These are phyloP conservation scores for Alternaria triticina DNA, from an alignment of 2,329 filamentous ascomycete genomes.

Conservation along the genomic window DNA sequence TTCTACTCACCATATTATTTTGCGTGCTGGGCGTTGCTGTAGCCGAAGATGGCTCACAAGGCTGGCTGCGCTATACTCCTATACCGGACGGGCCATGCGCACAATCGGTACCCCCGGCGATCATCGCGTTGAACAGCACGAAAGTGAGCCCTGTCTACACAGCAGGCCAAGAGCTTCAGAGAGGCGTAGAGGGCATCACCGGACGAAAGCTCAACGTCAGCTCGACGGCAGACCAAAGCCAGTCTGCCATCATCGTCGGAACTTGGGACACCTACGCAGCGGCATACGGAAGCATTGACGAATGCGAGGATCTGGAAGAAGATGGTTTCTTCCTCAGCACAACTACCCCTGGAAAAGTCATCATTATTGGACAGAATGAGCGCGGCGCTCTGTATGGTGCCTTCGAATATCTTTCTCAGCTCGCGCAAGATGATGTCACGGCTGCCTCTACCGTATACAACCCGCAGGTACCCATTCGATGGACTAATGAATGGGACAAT, in stretches of 20 bases:
- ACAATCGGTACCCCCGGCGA: constrained; percentile 55
- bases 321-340: constrained; percentile 69
- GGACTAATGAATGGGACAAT: constrained; percentile 79
- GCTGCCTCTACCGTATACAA: constrained; percentile 58
- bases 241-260: constrained; percentile 56
- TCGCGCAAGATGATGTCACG: constrained; percentile 66
- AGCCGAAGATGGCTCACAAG: constrained; percentile 67
- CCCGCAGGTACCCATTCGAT: constrained; percentile 67
- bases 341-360: constrained; percentile 52
- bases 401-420: constrained; percentile 70
- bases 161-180: constrained; percentile 65
- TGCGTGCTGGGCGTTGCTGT: background rate
- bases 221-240: constrained; percentile 20
- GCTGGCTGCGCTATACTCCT: constrained; percentile 70
- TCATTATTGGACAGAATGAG: constrained; percentile 70
- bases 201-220: constrained; percentile 54
- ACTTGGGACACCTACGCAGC: constrained; percentile 55
- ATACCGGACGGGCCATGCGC: constrained; percentile 51
- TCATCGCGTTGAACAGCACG: constrained; percentile 63
- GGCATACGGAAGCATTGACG: constrained; percentile 41
- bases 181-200: constrained; percentile 64
- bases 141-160: constrained; percentile 63
- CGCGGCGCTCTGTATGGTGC: constrained; percentile 72
- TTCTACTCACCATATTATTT: constrained; percentile 3
- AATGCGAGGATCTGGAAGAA: constrained; percentile 53